Conservation (phyloP, 495 filamentous ascomycete species). For the Bryoglossum gracile region DNA sequence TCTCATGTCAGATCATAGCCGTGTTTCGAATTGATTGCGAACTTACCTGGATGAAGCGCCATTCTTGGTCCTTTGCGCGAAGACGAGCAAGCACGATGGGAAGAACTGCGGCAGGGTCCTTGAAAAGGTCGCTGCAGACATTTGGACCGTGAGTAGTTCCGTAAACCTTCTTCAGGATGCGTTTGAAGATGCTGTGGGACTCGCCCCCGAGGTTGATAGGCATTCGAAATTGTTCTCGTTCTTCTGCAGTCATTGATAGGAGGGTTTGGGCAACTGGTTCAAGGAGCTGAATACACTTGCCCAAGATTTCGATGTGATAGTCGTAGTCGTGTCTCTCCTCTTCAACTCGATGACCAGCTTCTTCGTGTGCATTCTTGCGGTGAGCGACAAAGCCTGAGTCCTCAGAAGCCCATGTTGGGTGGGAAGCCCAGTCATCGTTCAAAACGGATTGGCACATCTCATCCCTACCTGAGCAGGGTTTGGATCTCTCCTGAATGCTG, state of each 20-base stretch:
- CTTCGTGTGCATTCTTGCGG: slow-evolving; percentile 90
- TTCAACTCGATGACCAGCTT: slow-evolving; percentile 89
- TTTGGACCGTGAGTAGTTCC: slow-evolving; percentile 72
- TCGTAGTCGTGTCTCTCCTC: slow-evolving; percentile 99
- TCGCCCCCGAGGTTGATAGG: slow-evolving; percentile 82
- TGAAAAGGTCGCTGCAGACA: slow-evolving; percentile 77
- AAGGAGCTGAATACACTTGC: slow-evolving; percentile 86
- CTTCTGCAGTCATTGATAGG: slow-evolving; percentile 60
- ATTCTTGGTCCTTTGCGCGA: slow-evolving; percentile 92
- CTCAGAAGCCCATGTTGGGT: slow-evolving; percentile 98
- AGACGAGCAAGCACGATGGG: slow-evolving; percentile 79
- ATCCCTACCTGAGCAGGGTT: slow-evolving; percentile 86
- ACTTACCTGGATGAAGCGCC: slow-evolving; percentile 73
- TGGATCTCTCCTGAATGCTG: slow-evolving; percentile 59
- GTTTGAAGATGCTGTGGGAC: slow-evolving; percentile 91
- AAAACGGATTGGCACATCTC: slow-evolving; percentile 85
- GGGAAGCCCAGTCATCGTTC: slow-evolving; percentile 97
- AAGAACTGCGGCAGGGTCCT: slow-evolving; percentile 70
- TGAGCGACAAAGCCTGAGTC: slow-evolving; percentile 98
- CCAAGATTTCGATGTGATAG: slow-evolving; percentile 91
- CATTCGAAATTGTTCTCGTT: slow-evolving; percentile 66
- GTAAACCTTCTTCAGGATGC: slow-evolving; percentile 98
- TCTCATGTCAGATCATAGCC: background rate
- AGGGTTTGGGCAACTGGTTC: slow-evolving; percentile 91
- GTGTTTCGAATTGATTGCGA: background rate